phyloP scores from a whole-genome alignment of 129 eudicot species.

The Helianthus tuberosus region DNA sequence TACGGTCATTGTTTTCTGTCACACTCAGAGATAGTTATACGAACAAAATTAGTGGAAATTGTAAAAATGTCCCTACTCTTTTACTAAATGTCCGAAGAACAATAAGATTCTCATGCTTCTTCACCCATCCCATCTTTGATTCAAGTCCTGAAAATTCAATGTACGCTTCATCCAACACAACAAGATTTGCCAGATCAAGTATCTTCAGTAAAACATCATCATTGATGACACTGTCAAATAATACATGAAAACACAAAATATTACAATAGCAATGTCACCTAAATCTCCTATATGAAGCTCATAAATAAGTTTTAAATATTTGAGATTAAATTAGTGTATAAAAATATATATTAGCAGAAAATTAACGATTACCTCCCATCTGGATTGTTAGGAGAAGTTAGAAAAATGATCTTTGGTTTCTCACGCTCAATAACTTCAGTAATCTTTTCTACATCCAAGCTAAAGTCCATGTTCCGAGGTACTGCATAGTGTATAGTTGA shows the following conservation, averaged over 20 bases:
- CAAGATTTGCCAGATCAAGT: slow-evolving; percentile 83
- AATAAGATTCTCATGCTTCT: slow-evolving; percentile 88
- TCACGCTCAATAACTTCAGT: slow-evolving; percentile 60
- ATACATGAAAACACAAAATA: slow-evolving; percentile 1
- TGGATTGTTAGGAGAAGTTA: slow-evolving; percentile 98
- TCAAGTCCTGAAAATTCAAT: slow-evolving; percentile 86
- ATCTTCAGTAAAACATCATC: slow-evolving; percentile 78
- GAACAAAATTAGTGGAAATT: neutral
- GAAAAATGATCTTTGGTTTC: slow-evolving; percentile 92
- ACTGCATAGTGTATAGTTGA: slow-evolving; percentile 41
- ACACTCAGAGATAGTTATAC: neutral
- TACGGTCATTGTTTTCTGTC: neutral
- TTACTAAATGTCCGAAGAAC: slow-evolving; percentile 98
- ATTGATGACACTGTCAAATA: slow-evolving; percentile 71
- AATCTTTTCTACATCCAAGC: slow-evolving; percentile 69
- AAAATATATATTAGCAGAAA: neutral
- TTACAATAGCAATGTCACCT: slow-evolving; percentile 13
- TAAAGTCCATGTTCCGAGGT: slow-evolving; percentile 74
- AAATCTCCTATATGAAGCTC: too few species aligned
- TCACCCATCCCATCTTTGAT: slow-evolving; percentile 93
- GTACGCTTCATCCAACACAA: slow-evolving; percentile 97
- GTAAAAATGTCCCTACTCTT: slow-evolving; percentile 69
- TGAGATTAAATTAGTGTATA: too few species aligned
- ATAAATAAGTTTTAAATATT: too few species aligned
- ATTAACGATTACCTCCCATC: slow-evolving; percentile 77